Percentiles rank a stretch among this genome's conserved stretches.
Conservation (phyloP, 208 protist genomes). For the Leishmania mexicana region DNA sequence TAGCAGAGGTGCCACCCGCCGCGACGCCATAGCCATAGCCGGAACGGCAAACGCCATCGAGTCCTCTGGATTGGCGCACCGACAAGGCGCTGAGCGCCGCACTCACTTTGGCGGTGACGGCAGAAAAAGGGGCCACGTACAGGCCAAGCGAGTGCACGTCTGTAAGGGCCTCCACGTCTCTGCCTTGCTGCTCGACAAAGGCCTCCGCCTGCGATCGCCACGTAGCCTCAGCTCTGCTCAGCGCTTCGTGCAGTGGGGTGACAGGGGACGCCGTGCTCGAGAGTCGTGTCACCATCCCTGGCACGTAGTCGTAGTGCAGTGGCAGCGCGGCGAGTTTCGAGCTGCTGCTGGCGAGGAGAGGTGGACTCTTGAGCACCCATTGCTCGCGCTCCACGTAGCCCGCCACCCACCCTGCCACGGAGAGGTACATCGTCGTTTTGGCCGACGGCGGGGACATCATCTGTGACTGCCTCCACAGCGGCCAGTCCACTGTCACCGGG, state of each 20-base stretch:
- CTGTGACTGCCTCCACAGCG: constrained; percentile 10
- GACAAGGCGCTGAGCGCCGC: constrained; percentile 8
- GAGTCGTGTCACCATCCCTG: constrained; percentile 28
- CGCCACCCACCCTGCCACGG: constrained; percentile 21
- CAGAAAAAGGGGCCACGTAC: constrained; percentile 1
- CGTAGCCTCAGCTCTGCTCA: constrained; percentile 10
- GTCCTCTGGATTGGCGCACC: background rate
- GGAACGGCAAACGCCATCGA: constrained; percentile 28
- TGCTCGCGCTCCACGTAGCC: constrained; percentile 11
- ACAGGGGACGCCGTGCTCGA: constrained; percentile 1
- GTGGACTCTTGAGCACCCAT: constrained; percentile 14
- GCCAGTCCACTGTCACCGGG: constrained; percentile 27
- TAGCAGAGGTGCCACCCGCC: background rate
- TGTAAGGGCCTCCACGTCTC: constrained; percentile 9
- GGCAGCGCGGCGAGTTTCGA: constrained; percentile 3
- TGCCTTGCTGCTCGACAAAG: background rate
- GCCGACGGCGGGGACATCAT: background rate
- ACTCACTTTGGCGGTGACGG: constrained; percentile 22
- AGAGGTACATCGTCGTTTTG: constrained; percentile 2
- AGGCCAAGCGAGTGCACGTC: background rate
- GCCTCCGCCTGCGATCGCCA: constrained; percentile 11
- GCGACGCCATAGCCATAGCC: constrained; percentile 3
- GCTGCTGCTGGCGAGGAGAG: background rate
- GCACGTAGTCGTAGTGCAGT: constrained; percentile 29
- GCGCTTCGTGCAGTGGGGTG: constrained; percentile 5